A percentile compares a stretch with the other conserved stretches of the same genome.
phyloP scores from a whole-genome alignment of 176 grass and related monocot species.

The Avena atlantica region DNA sequence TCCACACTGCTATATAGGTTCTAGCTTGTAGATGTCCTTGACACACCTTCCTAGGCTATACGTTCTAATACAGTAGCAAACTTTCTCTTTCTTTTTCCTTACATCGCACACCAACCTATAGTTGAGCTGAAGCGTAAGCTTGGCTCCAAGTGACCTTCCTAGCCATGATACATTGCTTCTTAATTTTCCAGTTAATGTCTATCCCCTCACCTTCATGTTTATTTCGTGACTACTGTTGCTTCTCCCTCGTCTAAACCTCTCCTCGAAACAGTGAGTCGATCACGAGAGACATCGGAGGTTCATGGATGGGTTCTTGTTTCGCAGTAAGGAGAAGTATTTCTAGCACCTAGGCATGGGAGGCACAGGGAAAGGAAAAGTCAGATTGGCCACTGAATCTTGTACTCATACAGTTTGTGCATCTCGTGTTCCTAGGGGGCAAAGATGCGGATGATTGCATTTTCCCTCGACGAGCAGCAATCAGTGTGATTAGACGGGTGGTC shows the following conservation, averaged over 20 bases:
- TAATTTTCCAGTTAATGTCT: not conserved
- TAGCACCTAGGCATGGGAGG: too few species aligned
- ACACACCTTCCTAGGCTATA: not conserved
- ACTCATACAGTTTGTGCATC: too few species aligned
- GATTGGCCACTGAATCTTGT: too few species aligned
- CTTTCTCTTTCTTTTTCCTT: not conserved
- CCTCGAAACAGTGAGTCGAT: not conserved
- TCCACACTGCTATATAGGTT: not conserved
- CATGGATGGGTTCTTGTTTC: not conserved
- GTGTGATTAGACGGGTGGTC: too few species aligned
- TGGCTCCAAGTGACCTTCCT: not conserved
- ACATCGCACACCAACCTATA: not conserved
- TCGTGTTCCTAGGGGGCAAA: too few species aligned
- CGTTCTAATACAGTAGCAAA: not conserved
- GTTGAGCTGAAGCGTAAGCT: not conserved
- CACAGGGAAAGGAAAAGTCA: too few species aligned
- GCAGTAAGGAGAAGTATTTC: too few species aligned
- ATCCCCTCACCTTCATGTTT: not conserved
- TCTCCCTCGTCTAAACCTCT: not conserved
- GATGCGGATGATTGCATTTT: too few species aligned
- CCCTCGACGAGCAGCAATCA: too few species aligned
- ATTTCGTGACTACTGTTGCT: not conserved
- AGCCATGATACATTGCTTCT: not conserved
- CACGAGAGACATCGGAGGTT: not conserved
- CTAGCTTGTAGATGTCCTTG: not conserved